Base-by-base conservation (phyloP, 768 basidiomycete species). In the Asterophora lycoperdoides region DNA sequence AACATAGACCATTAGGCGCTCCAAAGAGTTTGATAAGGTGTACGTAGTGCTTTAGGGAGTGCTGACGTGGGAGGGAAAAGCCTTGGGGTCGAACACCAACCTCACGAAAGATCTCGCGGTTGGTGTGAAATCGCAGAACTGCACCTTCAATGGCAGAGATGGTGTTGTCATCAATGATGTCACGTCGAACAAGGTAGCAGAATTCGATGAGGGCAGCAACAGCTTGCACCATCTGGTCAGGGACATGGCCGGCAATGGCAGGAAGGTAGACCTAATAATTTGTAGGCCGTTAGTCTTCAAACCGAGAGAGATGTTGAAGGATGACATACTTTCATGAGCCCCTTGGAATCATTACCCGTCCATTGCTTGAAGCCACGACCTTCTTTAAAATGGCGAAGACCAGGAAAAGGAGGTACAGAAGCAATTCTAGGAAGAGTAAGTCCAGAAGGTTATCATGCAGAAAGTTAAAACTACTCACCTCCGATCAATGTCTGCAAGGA, bases 401-500 rank as follows among this genome's bases (percentile, higher is more conserved):
- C 44, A 15, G 48, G 39, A 32, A 53, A 53, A 8, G 48, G 41
- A 28, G 56, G 58, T 1, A 58, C 55, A 1, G 52, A 55, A 2
- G 61, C 55, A 29, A 66, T 64, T 2, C 66, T 69, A 26, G 15
- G n/a, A n/a, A n/a, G n/a, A n/a, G n/a, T n/a, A n/a, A n/a, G n/a
- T n/a, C n/a, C n/a, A 26, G 23, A 8, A 26, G 17, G 20, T 29
- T 28, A 32, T n/a, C 34, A 36, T 28, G 28, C 3, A 46, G n/a
- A 9, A 37, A 44, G 17, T 11, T 23, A 28, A 23, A 10, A 42
- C 18, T n/a, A 44, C 58, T 5, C 50, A 68, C 69, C 61, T 52
- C 3, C 56, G 53, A 48, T 71, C 67, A 53, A 69, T 69, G 28
- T 69, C 67, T 49, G 60, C 64, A 23, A 71, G 41, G 6, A 72